A percentile compares a stretch with the other conserved stretches of the same genome.
Evolutionary conservation across 495 filamentous ascomycete species (phyloP).

Genomic region (Usnea hakonensis): DNA sequence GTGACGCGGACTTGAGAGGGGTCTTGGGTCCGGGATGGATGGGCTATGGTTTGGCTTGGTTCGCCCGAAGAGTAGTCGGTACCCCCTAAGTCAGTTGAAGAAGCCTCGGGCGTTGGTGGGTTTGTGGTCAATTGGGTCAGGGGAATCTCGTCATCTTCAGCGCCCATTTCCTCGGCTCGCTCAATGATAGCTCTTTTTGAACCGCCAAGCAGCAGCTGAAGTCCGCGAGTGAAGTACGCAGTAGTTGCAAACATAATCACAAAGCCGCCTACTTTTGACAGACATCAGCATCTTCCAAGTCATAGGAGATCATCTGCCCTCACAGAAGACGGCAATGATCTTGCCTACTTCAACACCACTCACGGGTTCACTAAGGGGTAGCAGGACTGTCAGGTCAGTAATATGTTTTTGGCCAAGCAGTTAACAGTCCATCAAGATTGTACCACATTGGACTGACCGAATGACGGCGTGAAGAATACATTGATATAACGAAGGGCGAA

Average conservation of each 20-base stretch:
- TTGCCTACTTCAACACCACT: slow-evolving; percentile 45
- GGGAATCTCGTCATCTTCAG: slow-evolving; percentile 33
- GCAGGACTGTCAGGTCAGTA: slow-evolving; percentile 29
- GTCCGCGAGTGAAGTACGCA: slow-evolving; percentile 42
- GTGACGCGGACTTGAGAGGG: slow-evolving; percentile 32
- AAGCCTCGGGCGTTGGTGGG: slow-evolving; percentile 5
- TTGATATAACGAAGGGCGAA: slow-evolving; percentile 51
- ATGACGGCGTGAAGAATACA: slow-evolving; percentile 47
- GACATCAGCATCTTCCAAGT: neutral
- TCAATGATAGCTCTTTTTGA: slow-evolving; percentile 42
- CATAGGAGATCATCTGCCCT: slow-evolving; percentile 16
- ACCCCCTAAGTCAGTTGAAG: slow-evolving; percentile 1
- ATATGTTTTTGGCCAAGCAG: neutral
- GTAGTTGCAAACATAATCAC: slow-evolving; percentile 38
- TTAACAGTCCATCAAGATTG: neutral
- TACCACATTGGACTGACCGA: slow-evolving; percentile 22
- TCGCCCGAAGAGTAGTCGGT: neutral
- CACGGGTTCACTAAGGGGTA: slow-evolving; percentile 45
- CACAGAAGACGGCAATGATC: slow-evolving; percentile 47
- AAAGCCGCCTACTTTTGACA: slow-evolving; percentile 42
- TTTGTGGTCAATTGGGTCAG: slow-evolving; percentile 17
- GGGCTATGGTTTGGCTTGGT: slow-evolving; percentile 8
- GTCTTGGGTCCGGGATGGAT: slow-evolving; percentile 32
- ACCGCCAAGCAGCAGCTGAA: slow-evolving; percentile 41
- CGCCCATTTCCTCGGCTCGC: slow-evolving; percentile 42